Evolutionary conservation across 768 basidiomycete species (phyloP), one percentile per base, ranked within the genome.

Genomic region (Infundibulicybe gibba): DNA sequence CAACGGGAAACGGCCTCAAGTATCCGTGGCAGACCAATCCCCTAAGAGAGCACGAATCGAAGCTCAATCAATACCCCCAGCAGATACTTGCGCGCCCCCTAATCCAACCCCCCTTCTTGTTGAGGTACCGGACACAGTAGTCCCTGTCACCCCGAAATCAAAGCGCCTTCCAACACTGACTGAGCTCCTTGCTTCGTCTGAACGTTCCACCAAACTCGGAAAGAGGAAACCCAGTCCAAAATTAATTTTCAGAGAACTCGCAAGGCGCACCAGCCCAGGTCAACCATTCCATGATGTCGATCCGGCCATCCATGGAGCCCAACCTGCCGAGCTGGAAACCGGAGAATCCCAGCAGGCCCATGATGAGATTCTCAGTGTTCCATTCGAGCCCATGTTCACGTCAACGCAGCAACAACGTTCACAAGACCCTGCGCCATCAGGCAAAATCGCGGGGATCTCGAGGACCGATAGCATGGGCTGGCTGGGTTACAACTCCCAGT

Each of bases 401-500:
- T 69, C 68, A 14, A 71, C 69, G 12, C 70, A 70, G 51, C 49
- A 44, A 38, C 39, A 32, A 31, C 20, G 43, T 33, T 34, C 5
- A 2, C 25, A 25, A 25, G 25, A 3, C 25, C 21, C 35, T 30
- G 37, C 12, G 49, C 45, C 21, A 32, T 17, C 14, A 15, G 44
- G 6, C 34, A 41, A n/a, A n/a, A 20, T 14, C 21, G 49, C 21
- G 14, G 40, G 33, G 9, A 20, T 21, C 5, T 10, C 46, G 16
- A 52, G 57, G 39, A 43, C 43, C 19, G 60, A 57, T 43, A 56
- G 57, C 45, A 40, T 61, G 14, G 58, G 66, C 33, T 72, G 65
- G 51, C 63, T 67, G 62, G 72, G 70, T 2, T 81, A 74, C 54
- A 79, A 74, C 49, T 81, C 83, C 3, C 81, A 83, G 50, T 76